Evolutionary conservation across 768 basidiomycete genomes (phyloP).

Genomic region (Lanmaoa rubissima): DNA sequence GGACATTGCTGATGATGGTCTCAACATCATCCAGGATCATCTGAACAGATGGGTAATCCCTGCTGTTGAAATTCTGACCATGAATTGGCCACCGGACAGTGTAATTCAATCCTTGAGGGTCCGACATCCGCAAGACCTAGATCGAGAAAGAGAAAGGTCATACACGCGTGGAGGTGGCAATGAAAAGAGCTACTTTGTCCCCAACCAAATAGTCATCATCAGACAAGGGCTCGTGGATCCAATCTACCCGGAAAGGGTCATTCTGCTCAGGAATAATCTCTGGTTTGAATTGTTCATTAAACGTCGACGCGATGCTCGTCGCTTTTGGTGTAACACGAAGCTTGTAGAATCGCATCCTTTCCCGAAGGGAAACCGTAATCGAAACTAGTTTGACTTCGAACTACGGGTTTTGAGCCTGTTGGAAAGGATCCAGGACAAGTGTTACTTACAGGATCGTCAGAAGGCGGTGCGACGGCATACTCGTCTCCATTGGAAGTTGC

Average conservation of each 20-base stretch:
- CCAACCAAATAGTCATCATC: conserved; percentile 56
- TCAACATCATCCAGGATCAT: conserved; percentile 77
- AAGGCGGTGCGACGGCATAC: conserved; percentile 42
- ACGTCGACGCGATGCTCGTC: conserved; percentile 66
- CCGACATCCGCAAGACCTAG: conserved; percentile 68
- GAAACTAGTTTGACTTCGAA: conserved; percentile 76
- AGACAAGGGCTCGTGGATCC: conserved; percentile 62
- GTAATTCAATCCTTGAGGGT: conserved; percentile 68
- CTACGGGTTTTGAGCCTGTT: conserved; percentile 35
- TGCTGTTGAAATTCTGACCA: conserved; percentile 78
- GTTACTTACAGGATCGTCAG: conserved; percentile 62
- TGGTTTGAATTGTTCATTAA: conserved; percentile 81
- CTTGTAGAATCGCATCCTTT: conserved; percentile 86
- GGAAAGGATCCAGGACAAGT: neutral
- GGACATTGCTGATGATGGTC: conserved; percentile 55
- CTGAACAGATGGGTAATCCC: conserved; percentile 72
- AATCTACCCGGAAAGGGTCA: conserved; percentile 80
- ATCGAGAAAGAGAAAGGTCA: conserved; percentile 10
- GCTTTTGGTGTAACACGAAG: conserved; percentile 71
- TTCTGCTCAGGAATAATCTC: conserved; percentile 84
- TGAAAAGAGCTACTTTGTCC: conserved; percentile 50
- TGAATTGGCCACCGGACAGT: conserved; percentile 79
- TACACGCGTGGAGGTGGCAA: neutral
- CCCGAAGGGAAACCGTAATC: conserved; percentile 69
- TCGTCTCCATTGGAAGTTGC: conserved; percentile 44